These are phyloP conservation scores for Malus domestica DNA, from an alignment of 306 rosid species.

Conservation along the genomic window DNA sequence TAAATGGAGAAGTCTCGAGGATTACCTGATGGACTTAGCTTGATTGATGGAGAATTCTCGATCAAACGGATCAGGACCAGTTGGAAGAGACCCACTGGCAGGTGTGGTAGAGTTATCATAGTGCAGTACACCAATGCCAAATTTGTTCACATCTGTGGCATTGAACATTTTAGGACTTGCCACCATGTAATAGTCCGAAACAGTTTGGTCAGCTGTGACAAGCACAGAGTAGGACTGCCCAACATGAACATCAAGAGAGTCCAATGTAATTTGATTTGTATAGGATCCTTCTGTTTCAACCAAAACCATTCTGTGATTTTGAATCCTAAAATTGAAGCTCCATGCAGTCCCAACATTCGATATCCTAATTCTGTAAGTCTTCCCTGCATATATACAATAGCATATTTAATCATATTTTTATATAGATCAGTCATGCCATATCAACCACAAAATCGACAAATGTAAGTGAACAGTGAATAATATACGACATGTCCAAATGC, in stretches of 20 bases:
- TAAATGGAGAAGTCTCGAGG: neutral
- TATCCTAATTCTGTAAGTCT: slow-evolving; percentile 56
- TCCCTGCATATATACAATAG: slow-evolving; percentile 26
- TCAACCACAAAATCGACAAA: neutral
- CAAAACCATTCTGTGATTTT: slow-evolving; percentile 39
- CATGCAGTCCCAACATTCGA: slow-evolving; percentile 56
- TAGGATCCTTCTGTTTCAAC: slow-evolving; percentile 79
- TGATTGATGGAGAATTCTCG: slow-evolving; percentile 37
- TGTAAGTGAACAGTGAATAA: neutral
- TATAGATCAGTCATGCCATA: neutral
- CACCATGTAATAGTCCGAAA: slow-evolving; percentile 49
- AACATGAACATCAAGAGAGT: slow-evolving; percentile 68
- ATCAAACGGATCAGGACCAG: slow-evolving; percentile 56
- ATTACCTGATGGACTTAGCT: slow-evolving; percentile 49
- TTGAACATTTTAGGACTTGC: slow-evolving; percentile 50
- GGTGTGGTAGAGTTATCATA: slow-evolving; percentile 39
- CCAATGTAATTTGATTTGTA: slow-evolving; percentile 32
- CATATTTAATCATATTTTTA: neutral
- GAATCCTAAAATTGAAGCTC: slow-evolving; percentile 69
- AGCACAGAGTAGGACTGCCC: slow-evolving; percentile 75
- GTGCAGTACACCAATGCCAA: slow-evolving; percentile 42
- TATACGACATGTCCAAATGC: neutral
- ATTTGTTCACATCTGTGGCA: neutral
- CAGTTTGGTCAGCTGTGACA: slow-evolving; percentile 45
- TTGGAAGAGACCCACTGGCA: slow-evolving; percentile 42